Base-by-base conservation (phyloP, 306 rosid genomes). In the Begonia fuchsioides region DNA sequence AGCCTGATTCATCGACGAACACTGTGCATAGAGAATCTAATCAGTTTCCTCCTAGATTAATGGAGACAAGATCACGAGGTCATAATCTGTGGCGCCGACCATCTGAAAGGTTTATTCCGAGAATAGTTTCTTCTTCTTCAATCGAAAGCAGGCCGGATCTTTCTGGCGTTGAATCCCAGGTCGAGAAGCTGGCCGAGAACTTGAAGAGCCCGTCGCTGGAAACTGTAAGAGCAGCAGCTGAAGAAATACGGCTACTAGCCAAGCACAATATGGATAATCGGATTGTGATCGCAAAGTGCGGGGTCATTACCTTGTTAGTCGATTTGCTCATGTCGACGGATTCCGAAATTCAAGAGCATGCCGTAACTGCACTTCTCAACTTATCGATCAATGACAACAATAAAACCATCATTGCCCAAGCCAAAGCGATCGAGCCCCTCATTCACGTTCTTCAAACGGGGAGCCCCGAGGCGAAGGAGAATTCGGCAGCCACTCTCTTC, bases 401-500 rank as follows among this genome's bases (percentile, higher is more conserved):
- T 66, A 92, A 92, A 73, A 66, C 59, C 57, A 83, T 78, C 39
- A 92, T 92, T 58, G 98, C 98, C 20, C 79, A 55, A 66, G 94
- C 94, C 40, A 66, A 87, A 17, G 96, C 98, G 44, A 92, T 92
- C 55, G 96, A 79, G 1, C 96, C 96, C 57, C 62, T 92, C 41
- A 92, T 92, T 68, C 76, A 75, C 45, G 98, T 92, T 61, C 98
- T 92, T 53, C 70, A 77, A 75, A 68, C 74, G 16, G 98, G 98
- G 66, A 92, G 96, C 58, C 76, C 98, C 2, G 98, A 92, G 64
- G 98, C 98, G 38, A 79, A 80, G 78, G 98, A 92, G 78, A 92
- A 92, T 69, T 82, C 98, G 39, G 98, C 98, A 39, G 98, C 98
- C 70, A 92, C 98, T 52, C 96, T 92, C 44, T 92, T 92, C 73